Evolutionary conservation across 805 yeast species (phyloP).

Genomic region (Candida sanyiensis): DNA sequence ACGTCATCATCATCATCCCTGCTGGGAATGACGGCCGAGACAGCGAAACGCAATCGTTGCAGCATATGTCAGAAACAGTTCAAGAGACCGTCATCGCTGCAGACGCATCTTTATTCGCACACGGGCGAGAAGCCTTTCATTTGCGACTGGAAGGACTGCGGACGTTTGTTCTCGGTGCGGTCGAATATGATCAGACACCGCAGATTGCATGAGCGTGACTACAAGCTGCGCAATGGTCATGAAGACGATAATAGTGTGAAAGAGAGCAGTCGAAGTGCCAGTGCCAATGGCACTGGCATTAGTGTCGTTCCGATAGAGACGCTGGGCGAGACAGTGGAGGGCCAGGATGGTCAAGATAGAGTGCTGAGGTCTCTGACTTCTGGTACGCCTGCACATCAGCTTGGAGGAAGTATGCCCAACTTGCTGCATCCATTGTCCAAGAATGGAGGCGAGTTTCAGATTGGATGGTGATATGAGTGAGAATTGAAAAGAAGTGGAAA

Average conservation of each 20-base stretch:
- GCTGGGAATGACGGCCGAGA: slow-evolving; percentile 37
- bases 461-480: slow-evolving; percentile 6
- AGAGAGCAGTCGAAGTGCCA: not conserved
- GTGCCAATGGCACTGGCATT: not conserved
- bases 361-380: not conserved
- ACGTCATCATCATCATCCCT: slow-evolving; percentile 17
- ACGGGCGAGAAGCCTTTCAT: slow-evolving; percentile 74
- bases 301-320: too few relatives aligned
- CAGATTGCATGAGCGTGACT: slow-evolving; percentile 45
- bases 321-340: too few relatives aligned
- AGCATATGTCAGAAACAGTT: slow-evolving; percentile 67
- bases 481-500: too few relatives aligned
- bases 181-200: slow-evolving; percentile 79
- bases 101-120: slow-evolving; percentile 75
- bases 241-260: not conserved
- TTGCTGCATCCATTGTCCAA: slow-evolving; percentile 4
- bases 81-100: slow-evolving; percentile 76
- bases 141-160: slow-evolving; percentile 62
- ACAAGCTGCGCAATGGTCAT: slow-evolving; percentile 1
- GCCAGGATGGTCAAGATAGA: too few relatives aligned
- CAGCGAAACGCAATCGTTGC: slow-evolving; percentile 41
- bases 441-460: slow-evolving; percentile 3
- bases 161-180: slow-evolving; percentile 64
- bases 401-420: slow-evolving; percentile 5
- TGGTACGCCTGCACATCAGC: too few relatives aligned